These are phyloP conservation scores for Phyllosticta ampelicida DNA, from an alignment of 2,329 filamentous ascomycete species.

Conservation along the genomic window DNA sequence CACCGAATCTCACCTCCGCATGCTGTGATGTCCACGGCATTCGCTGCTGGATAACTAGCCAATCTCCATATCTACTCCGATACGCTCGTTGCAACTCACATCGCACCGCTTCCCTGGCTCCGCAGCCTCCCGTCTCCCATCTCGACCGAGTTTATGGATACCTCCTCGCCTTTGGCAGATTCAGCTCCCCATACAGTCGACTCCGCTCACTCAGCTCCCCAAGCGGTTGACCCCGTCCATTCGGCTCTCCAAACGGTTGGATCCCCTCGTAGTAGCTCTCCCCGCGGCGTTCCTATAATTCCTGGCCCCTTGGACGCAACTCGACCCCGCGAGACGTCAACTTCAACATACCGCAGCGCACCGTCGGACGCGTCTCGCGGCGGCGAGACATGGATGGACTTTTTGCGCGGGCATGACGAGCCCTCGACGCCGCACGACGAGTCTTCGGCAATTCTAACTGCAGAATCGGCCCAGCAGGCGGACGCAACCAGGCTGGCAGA, in stretches of 20 bases:
- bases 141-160: neutral
- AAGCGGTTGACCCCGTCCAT: neutral
- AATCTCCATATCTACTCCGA: neutral
- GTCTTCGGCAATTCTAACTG: neutral
- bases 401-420: conserved; percentile 18
- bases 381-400: conserved; percentile 27
- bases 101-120: neutral
- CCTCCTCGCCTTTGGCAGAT: neutral
- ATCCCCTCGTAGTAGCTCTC: neutral
- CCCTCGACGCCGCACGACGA: neutral
- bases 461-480: neutral
- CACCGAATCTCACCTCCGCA: neutral
- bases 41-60: neutral
- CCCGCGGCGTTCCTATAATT: neutral
- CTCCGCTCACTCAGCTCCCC: neutral
- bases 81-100: neutral
- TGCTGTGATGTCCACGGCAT: neutral
- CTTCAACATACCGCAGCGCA: neutral
- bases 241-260: neutral
- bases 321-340: neutral
- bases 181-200: neutral
- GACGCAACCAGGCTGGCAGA: conserved; percentile 14
- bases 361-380: neutral
- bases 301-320: neutral
- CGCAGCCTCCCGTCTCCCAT: neutral